phyloP scores from a whole-genome alignment of 495 filamentous ascomycete genomes.

The Penicillium atrosanguineum region DNA sequence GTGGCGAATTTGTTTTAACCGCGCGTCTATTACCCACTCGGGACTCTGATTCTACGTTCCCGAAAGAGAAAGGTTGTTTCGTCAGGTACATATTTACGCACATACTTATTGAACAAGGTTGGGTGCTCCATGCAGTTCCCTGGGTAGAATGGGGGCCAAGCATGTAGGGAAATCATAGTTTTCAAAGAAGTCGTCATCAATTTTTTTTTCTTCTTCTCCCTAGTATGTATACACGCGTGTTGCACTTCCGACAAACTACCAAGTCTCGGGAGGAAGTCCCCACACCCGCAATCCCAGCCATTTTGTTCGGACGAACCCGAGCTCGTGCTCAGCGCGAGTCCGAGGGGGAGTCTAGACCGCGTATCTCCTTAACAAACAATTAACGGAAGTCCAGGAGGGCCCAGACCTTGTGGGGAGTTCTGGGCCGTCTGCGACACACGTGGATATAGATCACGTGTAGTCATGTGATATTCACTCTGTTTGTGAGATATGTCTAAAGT shows the following conservation, averaged over 20 bases:
- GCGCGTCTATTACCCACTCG: slow-evolving; percentile 20
- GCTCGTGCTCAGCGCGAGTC: neutral
- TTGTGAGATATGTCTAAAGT: neutral
- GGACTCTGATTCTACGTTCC: slow-evolving; percentile 12
- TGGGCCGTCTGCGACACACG: slow-evolving; percentile 23
- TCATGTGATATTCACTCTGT: neutral
- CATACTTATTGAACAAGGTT: slow-evolving; percentile 5
- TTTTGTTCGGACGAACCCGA: slow-evolving; percentile 10
- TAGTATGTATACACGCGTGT: neutral
- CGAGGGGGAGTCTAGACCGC: slow-evolving; percentile 31
- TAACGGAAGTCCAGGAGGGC: slow-evolving; percentile 27
- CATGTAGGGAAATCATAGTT: slow-evolving; percentile 1
- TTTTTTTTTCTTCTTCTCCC: neutral
- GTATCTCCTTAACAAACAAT: slow-evolving; percentile 16
- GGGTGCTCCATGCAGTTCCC: neutral
- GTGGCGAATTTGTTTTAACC: slow-evolving; percentile 22
- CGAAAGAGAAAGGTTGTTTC: slow-evolving; percentile 13
- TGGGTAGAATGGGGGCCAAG: slow-evolving; percentile 6
- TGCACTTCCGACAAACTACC: neutral
- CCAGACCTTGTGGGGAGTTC: slow-evolving; percentile 31
- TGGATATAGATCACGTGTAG: neutral
- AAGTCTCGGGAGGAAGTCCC: neutral
- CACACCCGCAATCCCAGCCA: slow-evolving; percentile 3
- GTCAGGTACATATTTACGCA: slow-evolving; percentile 28
- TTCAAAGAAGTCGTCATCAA: slow-evolving; percentile 8